Evolutionary conservation across 1,139 yeast genomes (phyloP), one percentile per base, ranked within the genome.

Genomic region (Yamadazyma triangularis): DNA sequence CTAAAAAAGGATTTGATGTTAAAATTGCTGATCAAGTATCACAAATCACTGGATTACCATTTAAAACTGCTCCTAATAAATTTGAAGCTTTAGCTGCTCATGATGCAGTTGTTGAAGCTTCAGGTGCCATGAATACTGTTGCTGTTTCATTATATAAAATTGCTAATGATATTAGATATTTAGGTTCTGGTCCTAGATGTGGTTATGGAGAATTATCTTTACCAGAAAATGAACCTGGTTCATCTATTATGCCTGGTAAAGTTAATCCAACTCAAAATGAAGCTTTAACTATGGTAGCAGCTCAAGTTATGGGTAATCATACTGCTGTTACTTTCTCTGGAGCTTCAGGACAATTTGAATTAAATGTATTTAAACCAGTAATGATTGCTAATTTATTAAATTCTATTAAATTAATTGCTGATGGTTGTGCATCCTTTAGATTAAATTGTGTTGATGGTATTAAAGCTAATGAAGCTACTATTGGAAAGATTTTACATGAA

Each of bases 231-330:
- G 98, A 91, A 67, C 98, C 98, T 37, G 98, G 98, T 56, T 87
- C 96, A 39, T 87, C 96, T 19, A 91, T 91, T 62, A 91, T 93
- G 98, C 98, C 98, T 33, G 98, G 98, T 57, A 91, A 91, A 70
- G 97, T 91, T 44, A 91, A 91, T 74, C 98, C 98, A 46, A 91
- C 98, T 36, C 98, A 91, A 71, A 89, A 89, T 63, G 98, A 91
- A 72, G 98, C 98, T 34, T 70, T 91, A 62, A 91, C 98, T 42
- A 94, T 93, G 95, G 95, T 89, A 39, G 89, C 96, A 55, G 78
- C 94, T 41, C 98, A 91, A 71, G 97, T 91, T 22, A 85, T 91
- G 60, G 98, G 98, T 60, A 91, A 93, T 78, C 83, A 93, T 64
- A 67, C 95, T 34, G 77, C 96, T 44, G 86, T 91, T 64, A 89